Conservation (phyloP, 257 asterid genomes). For the Datura wrightii region DNA sequence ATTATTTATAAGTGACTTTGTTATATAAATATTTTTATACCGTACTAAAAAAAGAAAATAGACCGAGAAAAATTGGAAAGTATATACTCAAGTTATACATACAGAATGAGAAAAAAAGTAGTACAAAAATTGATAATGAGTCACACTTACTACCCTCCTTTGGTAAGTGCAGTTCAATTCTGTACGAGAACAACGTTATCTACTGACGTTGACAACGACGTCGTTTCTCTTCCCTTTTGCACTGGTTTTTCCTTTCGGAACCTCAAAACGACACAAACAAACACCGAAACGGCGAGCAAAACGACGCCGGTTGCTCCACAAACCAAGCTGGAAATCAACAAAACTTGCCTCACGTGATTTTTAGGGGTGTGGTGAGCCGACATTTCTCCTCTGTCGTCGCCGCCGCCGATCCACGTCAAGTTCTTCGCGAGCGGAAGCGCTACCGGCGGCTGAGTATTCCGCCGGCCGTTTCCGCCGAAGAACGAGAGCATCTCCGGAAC, state of each 20-base stretch:
- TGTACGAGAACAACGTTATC: background rate
- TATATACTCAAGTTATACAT: background rate
- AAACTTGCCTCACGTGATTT: background rate
- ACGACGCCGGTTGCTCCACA: conserved; percentile 33
- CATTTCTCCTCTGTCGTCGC: background rate
- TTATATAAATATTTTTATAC: too few species aligned
- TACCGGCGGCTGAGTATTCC: conserved; percentile 21
- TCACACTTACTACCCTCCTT: background rate
- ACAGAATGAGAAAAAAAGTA: background rate
- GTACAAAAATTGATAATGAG: background rate
- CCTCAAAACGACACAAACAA: conserved; percentile 21
- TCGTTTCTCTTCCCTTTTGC: background rate
- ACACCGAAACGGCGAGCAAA: conserved; percentile 18
- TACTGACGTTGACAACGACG: background rate
- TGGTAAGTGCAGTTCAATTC: background rate
- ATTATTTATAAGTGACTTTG: too few species aligned
- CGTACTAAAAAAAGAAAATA: too few species aligned
- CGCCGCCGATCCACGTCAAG: background rate
- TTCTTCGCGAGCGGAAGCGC: background rate
- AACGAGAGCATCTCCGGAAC: background rate
- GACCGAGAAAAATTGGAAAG: too few species aligned
- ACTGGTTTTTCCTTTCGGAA: background rate
- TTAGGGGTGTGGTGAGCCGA: background rate
- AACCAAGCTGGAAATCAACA: conserved; percentile 30
- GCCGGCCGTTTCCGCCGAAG: background rate